Conservation (phyloP, 164 flowering plant genomes). For the Berberis vulgaris region DNA sequence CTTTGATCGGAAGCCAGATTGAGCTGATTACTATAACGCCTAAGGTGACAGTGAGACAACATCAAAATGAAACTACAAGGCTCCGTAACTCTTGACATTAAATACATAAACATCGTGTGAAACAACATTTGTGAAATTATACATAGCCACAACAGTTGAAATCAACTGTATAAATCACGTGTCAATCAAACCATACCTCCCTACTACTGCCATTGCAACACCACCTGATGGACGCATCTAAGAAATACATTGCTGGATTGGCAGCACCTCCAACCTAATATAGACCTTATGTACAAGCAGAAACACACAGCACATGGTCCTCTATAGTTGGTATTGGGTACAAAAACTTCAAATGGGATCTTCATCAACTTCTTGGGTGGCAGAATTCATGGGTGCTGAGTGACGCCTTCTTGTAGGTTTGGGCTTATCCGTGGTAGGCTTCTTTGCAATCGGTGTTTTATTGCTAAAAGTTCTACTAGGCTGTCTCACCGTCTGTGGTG, state of each 20-base stretch:
- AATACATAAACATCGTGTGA: constrained; percentile 6
- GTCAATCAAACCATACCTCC: neutral
- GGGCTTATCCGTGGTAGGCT: constrained; percentile 27
- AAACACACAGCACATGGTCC: constrained; percentile 3
- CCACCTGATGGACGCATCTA: neutral
- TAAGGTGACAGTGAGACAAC: neutral
- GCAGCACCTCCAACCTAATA: constrained; percentile 3
- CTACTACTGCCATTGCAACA: neutral
- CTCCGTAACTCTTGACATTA: constrained; percentile 1
- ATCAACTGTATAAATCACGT: neutral
- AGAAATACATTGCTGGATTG: neutral
- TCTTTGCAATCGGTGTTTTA: constrained; percentile 24
- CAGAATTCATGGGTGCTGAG: constrained; percentile 19
- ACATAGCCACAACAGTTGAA: constrained; percentile 7
- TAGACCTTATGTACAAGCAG: constrained; percentile 15
- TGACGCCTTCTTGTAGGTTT: constrained; percentile 20
- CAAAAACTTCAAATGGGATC: constrained; percentile 5
- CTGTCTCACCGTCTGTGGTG: constrained; percentile 22
- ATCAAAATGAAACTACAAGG: neutral
- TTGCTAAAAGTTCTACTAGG: constrained; percentile 21
- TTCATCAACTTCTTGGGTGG: constrained; percentile 12
- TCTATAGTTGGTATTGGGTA: neutral
- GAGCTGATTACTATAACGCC: neutral
- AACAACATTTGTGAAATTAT: neutral
- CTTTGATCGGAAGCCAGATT: no score